phyloP scores from a whole-genome alignment of 257 asterid species.

The Perilla frutescens region DNA sequence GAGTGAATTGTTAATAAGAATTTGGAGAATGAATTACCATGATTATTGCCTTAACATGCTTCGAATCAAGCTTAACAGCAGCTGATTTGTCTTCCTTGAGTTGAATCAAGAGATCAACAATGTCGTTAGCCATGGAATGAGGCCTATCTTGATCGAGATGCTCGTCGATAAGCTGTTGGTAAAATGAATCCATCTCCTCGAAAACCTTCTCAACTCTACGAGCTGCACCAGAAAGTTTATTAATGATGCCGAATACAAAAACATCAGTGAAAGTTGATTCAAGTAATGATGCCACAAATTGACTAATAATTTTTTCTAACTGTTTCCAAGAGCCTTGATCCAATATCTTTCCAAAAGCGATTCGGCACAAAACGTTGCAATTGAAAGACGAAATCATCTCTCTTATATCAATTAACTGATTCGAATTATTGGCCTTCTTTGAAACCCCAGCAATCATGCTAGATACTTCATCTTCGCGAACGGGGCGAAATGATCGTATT shows the following conservation, averaged over 20 bases:
- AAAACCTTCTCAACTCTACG: neutral
- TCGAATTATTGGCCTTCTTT: neutral
- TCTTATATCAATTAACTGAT: neutral
- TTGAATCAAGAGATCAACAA: constrained; percentile 5
- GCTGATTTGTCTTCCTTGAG: neutral
- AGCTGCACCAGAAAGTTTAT: neutral
- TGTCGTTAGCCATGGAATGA: neutral
- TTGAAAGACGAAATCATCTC: neutral
- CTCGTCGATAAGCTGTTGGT: neutral
- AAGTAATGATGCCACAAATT: neutral
- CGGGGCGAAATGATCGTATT: constrained; percentile 12
- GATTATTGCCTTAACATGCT: constrained; percentile 15
- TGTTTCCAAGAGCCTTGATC: neutral
- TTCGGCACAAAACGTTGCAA: neutral
- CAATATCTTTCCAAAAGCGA: neutral
- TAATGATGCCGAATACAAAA: neutral
- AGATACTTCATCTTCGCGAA: neutral
- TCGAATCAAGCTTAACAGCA: neutral
- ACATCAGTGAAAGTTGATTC: neutral
- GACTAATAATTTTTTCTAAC: neutral
- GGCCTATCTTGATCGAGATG: neutral
- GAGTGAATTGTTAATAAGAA: no score
- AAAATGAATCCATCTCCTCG: constrained; percentile 15
- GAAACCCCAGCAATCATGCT: neutral
- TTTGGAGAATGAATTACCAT: neutral